Evolutionary conservation across 768 basidiomycete species (phyloP), one percentile per base, ranked within the genome.

Genomic region (Calvatia gigantea): DNA sequence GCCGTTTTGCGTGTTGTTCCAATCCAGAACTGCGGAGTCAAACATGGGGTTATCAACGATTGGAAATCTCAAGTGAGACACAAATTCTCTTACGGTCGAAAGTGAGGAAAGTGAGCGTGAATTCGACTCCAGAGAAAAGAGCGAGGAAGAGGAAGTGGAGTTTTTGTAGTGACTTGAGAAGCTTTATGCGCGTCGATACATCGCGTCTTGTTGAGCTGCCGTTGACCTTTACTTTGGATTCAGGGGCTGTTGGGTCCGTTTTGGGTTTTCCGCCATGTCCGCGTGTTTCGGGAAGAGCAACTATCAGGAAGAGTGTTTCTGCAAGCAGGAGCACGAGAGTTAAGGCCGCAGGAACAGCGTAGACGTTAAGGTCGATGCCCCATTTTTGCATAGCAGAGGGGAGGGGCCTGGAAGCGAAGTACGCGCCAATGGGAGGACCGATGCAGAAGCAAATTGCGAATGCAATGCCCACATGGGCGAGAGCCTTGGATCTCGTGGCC

Each of bases 371-470:
- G 60, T 86, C 87, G 19, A 73, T 67, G 3, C 85, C 84, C 65
- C 78, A 75, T 3, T 77, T 73, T 51, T 69, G 75, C 61, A 86
- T 67, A 11, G 84, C 78, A 12, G 78, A 65, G 2, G 91, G 86
- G 6, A 91, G 69, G 1, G 93, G 91, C 28, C 80, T 81, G n/a
- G 93, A 88, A 1, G 95, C 92, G 71, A 98, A 94, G 74, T 94
- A 96, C 2, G 96, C 96, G 48, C 96, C 96, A 55, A 99, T 86
- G 14, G 93, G 91, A 29, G 96, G 96, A 4, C 93, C 92, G 47
- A 92, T 84, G 68, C 84, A 87, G 72, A 98, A 98, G 68, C 94
- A 96, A 47, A 98, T 86, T 14, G 94, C 91, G 64, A 99, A 99
- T 0, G 97, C 96, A 43, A 98, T 91, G 12, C 97, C 96, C 42